A percentile compares a stretch with the other conserved stretches of the same genome.
phyloP scores from a whole-genome alignment of 192 early-diverging fungal species.

The Rhizophagus clarus region DNA sequence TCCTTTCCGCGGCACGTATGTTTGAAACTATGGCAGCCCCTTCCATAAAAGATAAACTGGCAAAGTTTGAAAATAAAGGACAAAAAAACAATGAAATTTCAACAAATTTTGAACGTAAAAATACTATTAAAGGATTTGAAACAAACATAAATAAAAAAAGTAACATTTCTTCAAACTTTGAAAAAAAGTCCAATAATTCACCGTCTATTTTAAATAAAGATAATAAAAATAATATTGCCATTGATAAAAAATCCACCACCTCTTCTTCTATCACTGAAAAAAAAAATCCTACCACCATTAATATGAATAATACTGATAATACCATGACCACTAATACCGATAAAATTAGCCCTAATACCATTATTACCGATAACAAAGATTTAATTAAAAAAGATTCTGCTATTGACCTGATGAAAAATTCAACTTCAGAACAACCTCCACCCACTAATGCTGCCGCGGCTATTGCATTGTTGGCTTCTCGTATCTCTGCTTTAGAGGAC shows the following conservation, averaged over 20 bases:
- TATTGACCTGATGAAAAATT: neutral
- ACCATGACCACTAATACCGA: neutral
- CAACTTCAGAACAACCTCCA: neutral
- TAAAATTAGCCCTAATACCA: neutral
- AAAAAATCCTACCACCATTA: neutral
- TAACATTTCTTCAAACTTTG: neutral
- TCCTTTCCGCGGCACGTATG: neutral
- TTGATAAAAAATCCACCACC: neutral
- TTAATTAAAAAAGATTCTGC: neutral
- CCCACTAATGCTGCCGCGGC: slow-evolving; percentile 4
- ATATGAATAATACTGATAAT: neutral
- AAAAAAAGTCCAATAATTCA: neutral
- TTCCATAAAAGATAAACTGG: neutral
- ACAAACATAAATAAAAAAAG: neutral
- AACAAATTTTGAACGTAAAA: neutral
- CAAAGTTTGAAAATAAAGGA: neutral
- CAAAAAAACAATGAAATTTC: neutral
- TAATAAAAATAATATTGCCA: neutral
- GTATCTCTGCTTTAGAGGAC: slow-evolving; percentile 23
- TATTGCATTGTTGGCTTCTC: slow-evolving; percentile 3
- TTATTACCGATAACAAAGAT: neutral
- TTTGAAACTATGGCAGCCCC: neutral
- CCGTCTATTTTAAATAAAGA: neutral
- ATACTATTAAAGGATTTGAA: neutral
- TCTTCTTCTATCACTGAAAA: neutral